Evolutionary conservation across 108 stramenopile genomes (phyloP).

Genomic region (Nitzschia inconspicua): DNA sequence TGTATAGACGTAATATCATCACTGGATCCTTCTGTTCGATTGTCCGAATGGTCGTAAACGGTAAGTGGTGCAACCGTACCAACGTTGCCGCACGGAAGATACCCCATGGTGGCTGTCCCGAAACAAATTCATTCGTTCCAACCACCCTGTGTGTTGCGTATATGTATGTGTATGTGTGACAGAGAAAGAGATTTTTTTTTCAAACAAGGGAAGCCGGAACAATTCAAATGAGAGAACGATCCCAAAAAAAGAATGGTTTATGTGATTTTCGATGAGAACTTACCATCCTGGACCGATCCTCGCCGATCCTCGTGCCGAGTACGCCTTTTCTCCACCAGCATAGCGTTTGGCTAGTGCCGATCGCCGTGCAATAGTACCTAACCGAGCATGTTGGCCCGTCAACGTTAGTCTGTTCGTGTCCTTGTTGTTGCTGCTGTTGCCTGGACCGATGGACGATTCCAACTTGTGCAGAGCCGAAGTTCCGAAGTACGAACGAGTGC

Average conservation of each 20-base stretch:
- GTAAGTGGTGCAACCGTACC: constrained; percentile 54
- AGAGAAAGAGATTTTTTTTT: not conserved
- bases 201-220: not conserved
- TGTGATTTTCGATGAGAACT: too few relatives aligned
- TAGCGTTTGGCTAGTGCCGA: constrained; percentile 12
- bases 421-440: not conserved
- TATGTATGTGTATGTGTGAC: not conserved
- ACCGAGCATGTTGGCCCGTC: constrained; percentile 43
- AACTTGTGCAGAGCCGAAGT: not conserved
- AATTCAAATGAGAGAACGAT: not conserved
- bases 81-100: constrained; percentile 36
- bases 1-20: constrained; percentile 59
- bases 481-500: not conserved
- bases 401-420: too few relatives aligned
- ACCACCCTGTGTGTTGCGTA: constrained; percentile 3
- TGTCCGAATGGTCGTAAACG: constrained; percentile 42
- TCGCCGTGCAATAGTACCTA: constrained; percentile 31
- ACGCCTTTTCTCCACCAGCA: constrained; percentile 17
- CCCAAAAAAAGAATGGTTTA: not conserved
- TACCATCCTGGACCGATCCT: constrained; percentile 35
- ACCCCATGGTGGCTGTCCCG: constrained; percentile 35
- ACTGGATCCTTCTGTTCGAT: constrained; percentile 49
- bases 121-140: constrained; percentile 17
- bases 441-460: not conserved
- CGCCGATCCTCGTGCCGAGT: constrained; percentile 48